Evolutionary conservation across 441 rosid species (phyloP).

Genomic region (Arabidopsis hybrid): DNA sequence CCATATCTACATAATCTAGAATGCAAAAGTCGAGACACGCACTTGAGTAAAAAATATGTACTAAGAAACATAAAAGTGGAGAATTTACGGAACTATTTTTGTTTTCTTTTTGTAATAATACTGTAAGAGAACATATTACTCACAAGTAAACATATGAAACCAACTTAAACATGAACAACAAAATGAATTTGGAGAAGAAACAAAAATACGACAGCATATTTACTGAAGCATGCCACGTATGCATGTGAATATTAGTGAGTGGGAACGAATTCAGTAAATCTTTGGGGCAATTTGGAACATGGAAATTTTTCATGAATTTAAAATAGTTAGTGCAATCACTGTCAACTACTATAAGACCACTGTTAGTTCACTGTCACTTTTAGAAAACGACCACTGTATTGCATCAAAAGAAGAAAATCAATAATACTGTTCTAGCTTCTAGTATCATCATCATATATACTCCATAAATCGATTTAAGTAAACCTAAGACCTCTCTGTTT

Average conservation of each 20-base stretch:
- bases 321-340: constrained; percentile 42
- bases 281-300: constrained; percentile 6
- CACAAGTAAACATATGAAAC: constrained; percentile 3
- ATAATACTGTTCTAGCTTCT: not conserved
- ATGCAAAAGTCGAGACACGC: constrained; percentile 10
- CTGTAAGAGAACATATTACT: not conserved
- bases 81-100: not conserved
- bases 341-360: constrained; percentile 44
- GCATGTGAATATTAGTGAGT: constrained; percentile 22
- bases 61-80: not conserved
- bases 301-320: not conserved
- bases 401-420: constrained; percentile 42
- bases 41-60: constrained; percentile 3
- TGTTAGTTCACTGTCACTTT: constrained; percentile 43
- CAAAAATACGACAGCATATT: constrained; percentile 12
- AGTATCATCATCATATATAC: not conserved
- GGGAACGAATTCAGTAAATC: constrained; percentile 17
- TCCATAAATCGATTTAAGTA: constrained; percentile 26
- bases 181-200: constrained; percentile 17
- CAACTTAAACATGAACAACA: constrained; percentile 1
- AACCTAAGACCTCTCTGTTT: constrained; percentile 43
- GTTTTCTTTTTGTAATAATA: not conserved
- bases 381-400: constrained; percentile 44
- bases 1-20: constrained; percentile 33
- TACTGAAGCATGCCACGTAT: constrained; percentile 19